These are phyloP conservation scores for Arthrobotrys conoides DNA, from an alignment of 2,329 filamentous ascomycete species.

Conservation along the genomic window DNA sequence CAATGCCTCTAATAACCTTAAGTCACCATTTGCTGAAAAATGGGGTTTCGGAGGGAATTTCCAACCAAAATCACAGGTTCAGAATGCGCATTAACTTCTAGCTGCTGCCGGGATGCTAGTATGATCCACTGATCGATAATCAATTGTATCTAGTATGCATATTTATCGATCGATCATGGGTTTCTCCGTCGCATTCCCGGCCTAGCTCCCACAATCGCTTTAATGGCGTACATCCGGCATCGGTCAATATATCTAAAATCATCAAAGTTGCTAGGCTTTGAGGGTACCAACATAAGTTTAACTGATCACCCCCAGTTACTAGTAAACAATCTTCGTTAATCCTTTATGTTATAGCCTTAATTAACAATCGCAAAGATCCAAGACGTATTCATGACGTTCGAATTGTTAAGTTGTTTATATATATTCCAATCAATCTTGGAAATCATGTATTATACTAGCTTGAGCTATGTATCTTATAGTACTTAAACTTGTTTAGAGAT, in stretches of 20 bases:
- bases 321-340: not conserved
- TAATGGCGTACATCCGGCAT: not conserved
- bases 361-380: not conserved
- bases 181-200: no score
- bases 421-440: not conserved
- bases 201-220: not conserved
- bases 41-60: conserved; percentile 48
- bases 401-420: not conserved
- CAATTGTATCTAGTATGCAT: no score
- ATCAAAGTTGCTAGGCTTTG: not conserved
- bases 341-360: not conserved
- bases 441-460: no score
- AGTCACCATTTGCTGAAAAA: conserved; percentile 52
- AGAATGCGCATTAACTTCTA: conserved; percentile 35
- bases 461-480: no score
- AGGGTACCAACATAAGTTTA: no score
- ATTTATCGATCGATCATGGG: no score
- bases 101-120: no score
- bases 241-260: conserved; percentile 1
- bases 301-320: no score
- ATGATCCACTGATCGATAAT: no score
- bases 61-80: conserved; percentile 32
- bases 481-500: not conserved
- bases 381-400: not conserved
- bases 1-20: conserved; percentile 30